phyloP scores from a whole-genome alignment of 192 early-diverging fungal species.

The Podila epicladia region DNA sequence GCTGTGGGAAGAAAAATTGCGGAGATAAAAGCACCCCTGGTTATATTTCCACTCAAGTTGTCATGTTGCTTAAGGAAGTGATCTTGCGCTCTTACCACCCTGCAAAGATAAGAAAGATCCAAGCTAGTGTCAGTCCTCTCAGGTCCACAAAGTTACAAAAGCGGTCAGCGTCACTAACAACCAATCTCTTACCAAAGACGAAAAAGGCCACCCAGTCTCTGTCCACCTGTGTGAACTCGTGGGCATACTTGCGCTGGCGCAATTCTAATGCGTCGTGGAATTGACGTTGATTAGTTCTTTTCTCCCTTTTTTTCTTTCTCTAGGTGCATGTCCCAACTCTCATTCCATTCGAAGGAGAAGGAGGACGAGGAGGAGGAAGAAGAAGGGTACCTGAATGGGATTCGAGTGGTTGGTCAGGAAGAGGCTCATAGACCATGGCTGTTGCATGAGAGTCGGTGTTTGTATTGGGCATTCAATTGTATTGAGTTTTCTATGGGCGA shows the following conservation, averaged over 20 bases:
- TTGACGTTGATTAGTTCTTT: no score
- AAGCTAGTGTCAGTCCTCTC: no score
- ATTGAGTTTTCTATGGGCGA: not conserved
- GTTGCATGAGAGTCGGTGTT: not conserved
- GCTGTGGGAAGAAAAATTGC: not conserved
- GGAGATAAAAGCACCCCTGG: not conserved
- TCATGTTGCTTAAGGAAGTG: not conserved
- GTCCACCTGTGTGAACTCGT: not conserved
- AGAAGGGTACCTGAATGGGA: not conserved
- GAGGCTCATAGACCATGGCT: not conserved
- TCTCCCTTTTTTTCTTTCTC: no score
- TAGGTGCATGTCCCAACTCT: no score
- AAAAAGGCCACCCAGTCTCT: conserved; percentile 2
- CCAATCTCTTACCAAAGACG: not conserved
- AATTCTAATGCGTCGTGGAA: no score
- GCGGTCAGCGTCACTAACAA: not conserved
- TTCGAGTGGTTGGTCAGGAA: not conserved
- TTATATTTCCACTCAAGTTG: not conserved
- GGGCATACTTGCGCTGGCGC: no score
- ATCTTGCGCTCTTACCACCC: not conserved
- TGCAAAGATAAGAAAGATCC: not conserved
- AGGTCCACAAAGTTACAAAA: no score
- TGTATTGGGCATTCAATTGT: not conserved
- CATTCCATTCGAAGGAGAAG: not conserved
- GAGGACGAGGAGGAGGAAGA: not conserved